Evolutionary conservation across 805 yeast genomes (phyloP).

Genomic region (Wickerhamiella dianesei): DNA sequence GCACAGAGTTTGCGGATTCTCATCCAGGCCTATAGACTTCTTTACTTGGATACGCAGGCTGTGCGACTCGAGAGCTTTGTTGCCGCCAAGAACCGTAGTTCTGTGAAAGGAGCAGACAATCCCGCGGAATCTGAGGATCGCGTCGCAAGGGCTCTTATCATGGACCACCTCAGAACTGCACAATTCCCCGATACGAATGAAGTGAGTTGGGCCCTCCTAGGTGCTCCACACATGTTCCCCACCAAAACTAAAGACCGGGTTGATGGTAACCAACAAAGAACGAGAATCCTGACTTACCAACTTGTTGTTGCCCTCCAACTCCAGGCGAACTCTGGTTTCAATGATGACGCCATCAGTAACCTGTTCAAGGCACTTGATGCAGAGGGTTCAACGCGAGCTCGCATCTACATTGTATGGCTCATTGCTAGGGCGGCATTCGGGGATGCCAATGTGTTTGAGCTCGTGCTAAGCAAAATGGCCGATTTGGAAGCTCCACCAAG

Average conservation of each 20-base stretch:
- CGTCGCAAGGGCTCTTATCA: constrained; percentile 22
- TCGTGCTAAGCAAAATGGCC: constrained; percentile 7
- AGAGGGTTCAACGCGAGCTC: constrained; percentile 68
- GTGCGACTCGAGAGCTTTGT: constrained; percentile 28
- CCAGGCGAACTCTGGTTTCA: constrained; percentile 20
- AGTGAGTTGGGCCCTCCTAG: constrained; percentile 30
- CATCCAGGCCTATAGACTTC: background rate
- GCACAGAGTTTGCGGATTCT: background rate
- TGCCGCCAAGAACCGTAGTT: constrained; percentile 31
- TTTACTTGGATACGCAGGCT: background rate
- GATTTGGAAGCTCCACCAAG: constrained; percentile 30
- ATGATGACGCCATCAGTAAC: constrained; percentile 20
- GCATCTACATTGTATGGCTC: constrained; percentile 72
- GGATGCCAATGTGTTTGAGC: constrained; percentile 11
- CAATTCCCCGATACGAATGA: constrained; percentile 31
- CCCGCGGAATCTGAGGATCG: constrained; percentile 21
- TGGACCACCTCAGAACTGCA: background rate
- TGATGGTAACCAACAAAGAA: constrained; percentile 59
- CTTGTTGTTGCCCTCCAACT: constrained; percentile 34
- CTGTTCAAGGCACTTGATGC: constrained; percentile 30
- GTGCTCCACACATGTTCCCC: constrained; percentile 1
- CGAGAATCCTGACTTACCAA: constrained; percentile 46
- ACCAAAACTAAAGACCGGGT: constrained; percentile 25
- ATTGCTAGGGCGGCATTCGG: constrained; percentile 34
- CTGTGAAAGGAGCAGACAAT: constrained; percentile 21